phyloP scores from a whole-genome alignment of 306 rosid species.

The Malus asiatica region DNA sequence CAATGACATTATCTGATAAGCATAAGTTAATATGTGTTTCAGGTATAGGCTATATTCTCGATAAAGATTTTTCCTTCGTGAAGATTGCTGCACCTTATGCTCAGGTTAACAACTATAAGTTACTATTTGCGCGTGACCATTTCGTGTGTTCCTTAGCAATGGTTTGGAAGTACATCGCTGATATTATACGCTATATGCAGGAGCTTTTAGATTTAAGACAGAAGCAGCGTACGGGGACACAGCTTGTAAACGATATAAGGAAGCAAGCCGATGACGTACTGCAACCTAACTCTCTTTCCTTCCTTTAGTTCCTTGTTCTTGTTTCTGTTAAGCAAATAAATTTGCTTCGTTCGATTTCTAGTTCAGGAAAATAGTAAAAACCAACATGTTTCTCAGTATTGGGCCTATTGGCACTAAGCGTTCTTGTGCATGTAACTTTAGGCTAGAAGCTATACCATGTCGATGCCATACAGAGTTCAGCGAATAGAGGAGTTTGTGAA shows the following conservation, averaged over 20 bases:
- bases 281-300: slow-evolving; percentile 6
- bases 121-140: not conserved
- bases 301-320: slow-evolving; percentile 1
- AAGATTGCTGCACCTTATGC: slow-evolving; percentile 97
- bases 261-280: slow-evolving; percentile 84
- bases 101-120: slow-evolving; percentile 40
- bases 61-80: slow-evolving; percentile 80
- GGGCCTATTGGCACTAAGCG: not conserved
- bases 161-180: slow-evolving; percentile 1
- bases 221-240: slow-evolving; percentile 47
- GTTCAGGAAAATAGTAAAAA: not conserved
- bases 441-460: slow-evolving; percentile 77
- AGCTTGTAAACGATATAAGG: slow-evolving; percentile 67
- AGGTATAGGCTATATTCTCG: slow-evolving; percentile 80
- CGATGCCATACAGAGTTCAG: slow-evolving; percentile 97
- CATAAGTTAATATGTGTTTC: not conserved
- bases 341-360: not conserved
- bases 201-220: slow-evolving; percentile 83
- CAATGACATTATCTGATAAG: not conserved
- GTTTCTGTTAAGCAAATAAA: not conserved
- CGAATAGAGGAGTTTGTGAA: slow-evolving; percentile 80
- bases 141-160: not conserved
- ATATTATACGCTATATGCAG: slow-evolving; percentile 29
- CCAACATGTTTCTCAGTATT: not conserved
- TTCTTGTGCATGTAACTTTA: slow-evolving; percentile 19